These are phyloP conservation scores for Trypanosoma rangeli DNA, from an alignment of 208 protist species.

Conservation along the genomic window DNA sequence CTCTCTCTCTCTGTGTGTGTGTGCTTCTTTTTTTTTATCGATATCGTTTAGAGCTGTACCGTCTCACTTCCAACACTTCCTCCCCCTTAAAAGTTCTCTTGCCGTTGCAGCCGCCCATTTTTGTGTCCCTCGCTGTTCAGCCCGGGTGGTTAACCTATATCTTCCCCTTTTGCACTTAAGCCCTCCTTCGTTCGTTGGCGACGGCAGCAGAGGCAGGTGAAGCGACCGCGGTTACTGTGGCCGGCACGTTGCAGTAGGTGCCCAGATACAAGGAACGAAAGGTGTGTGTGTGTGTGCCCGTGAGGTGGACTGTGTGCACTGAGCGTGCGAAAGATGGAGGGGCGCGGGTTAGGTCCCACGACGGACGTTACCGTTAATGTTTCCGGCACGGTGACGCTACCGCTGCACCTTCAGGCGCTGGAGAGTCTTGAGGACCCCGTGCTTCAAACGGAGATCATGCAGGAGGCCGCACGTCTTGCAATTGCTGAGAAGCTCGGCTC, in stretches of 20 bases:
- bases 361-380: constrained; percentile 50
- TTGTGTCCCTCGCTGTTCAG: not conserved
- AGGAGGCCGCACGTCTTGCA: constrained; percentile 60
- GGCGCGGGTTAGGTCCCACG: constrained; percentile 7
- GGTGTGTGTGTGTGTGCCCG: not conserved
- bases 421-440: constrained; percentile 49
- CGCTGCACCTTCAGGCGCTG: constrained; percentile 51
- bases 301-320: not conserved
- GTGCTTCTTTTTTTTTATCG: not conserved
- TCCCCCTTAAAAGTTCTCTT: not conserved
- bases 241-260: not conserved
- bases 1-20: not conserved
- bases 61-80: not conserved
- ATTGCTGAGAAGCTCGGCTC: constrained; percentile 68
- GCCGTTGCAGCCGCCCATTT: not conserved
- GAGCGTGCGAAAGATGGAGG: constrained; percentile 3
- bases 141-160: not conserved
- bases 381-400: constrained; percentile 44
- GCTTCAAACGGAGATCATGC: constrained; percentile 63
- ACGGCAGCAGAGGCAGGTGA: not conserved
- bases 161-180: not conserved
- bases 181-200: not conserved
- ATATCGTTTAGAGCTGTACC: not conserved
- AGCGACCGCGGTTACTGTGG: not conserved
- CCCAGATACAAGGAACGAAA: too few species aligned